Conservation (phyloP, 768 basidiomycete genomes). For the Lanmaoa rubissima region DNA sequence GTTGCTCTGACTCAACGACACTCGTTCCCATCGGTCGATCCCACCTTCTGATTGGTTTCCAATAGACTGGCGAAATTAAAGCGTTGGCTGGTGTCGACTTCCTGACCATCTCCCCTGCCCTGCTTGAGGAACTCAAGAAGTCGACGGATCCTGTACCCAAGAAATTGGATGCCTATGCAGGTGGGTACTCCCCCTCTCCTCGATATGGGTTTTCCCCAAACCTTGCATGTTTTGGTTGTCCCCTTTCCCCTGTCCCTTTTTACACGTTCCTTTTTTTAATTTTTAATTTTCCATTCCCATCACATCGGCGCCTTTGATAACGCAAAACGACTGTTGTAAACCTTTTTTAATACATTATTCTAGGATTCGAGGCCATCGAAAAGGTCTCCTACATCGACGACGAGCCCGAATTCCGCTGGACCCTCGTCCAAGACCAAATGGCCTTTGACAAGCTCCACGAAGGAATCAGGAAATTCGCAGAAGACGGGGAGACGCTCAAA, state of each 20-base stretch:
- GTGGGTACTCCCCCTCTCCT: slow-evolving; percentile 38
- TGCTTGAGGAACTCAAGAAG: slow-evolving; percentile 92
- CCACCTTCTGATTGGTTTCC: slow-evolving; percentile 6
- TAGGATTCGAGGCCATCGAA: slow-evolving; percentile 43
- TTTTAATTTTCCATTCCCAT: background rate
- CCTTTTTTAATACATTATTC: background rate
- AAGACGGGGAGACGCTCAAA: slow-evolving; percentile 92
- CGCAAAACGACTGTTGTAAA: too few relatives aligned
- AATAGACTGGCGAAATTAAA: slow-evolving; percentile 85
- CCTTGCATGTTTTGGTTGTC: background rate
- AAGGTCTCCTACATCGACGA: slow-evolving; percentile 89
- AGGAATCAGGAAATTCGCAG: slow-evolving; percentile 98
- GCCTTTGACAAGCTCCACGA: slow-evolving; percentile 99
- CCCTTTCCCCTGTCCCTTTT: background rate
- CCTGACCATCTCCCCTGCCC: slow-evolving; percentile 88
- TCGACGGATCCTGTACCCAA: slow-evolving; percentile 76
- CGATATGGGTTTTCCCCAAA: slow-evolving; percentile 3
- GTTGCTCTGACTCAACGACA: slow-evolving; percentile 1
- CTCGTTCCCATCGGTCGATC: slow-evolving; percentile 2
- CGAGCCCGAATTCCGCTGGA: slow-evolving; percentile 96
- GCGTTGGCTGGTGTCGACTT: slow-evolving; percentile 96
- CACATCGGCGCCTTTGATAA: background rate
- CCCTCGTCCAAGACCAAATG: slow-evolving; percentile 90
- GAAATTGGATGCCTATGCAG: slow-evolving; percentile 68
- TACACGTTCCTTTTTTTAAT: background rate